A percentile compares a stretch with the other conserved stretches of the same genome.
Evolutionary conservation across 306 rosid species (phyloP).

Genomic region (Macrotyloma uniflorum): DNA sequence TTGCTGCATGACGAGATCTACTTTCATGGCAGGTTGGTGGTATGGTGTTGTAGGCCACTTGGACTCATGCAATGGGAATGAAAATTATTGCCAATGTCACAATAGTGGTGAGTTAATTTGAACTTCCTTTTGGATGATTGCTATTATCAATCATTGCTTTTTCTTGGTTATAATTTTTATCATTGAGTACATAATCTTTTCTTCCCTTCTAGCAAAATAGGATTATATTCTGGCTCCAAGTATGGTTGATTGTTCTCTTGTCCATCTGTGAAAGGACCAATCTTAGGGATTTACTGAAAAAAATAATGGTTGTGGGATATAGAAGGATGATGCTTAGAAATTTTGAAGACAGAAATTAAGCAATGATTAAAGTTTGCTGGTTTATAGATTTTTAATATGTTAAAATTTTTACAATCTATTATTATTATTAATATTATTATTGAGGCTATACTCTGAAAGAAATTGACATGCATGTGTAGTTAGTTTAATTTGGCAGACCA

Average conservation of each 20-base stretch:
- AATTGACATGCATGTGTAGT: slow-evolving; percentile 26
- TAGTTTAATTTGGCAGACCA: slow-evolving; percentile 42
- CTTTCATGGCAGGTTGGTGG: slow-evolving; percentile 81
- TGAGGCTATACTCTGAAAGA: slow-evolving; percentile 33
- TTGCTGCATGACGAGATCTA: slow-evolving; percentile 27
- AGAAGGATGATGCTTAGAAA: not conserved
- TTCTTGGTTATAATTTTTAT: slow-evolving; percentile 1
- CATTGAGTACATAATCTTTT: not conserved
- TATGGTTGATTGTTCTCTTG: not conserved
- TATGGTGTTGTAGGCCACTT: slow-evolving; percentile 90
- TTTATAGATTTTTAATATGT: not conserved
- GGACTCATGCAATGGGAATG: slow-evolving; percentile 74
- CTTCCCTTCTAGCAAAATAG: not conserved
- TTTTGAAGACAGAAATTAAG: slow-evolving; percentile 22
- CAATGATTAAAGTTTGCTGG: not conserved
- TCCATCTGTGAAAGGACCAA: not conserved
- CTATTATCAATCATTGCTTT: slow-evolving; percentile 4
- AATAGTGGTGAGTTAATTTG: slow-evolving; percentile 61
- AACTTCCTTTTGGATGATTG: slow-evolving; percentile 7
- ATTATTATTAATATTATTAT: slow-evolving; percentile 1
- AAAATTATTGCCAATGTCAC: slow-evolving; percentile 62
- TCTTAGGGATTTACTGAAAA: not conserved
- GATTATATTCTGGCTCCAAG: not conserved
- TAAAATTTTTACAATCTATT: not conserved
- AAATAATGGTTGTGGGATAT: not conserved